Evolutionary conservation across 208 protist genomes (phyloP), one percentile per base, ranked within the genome.

Genomic region (Strigomonas culicis): DNA sequence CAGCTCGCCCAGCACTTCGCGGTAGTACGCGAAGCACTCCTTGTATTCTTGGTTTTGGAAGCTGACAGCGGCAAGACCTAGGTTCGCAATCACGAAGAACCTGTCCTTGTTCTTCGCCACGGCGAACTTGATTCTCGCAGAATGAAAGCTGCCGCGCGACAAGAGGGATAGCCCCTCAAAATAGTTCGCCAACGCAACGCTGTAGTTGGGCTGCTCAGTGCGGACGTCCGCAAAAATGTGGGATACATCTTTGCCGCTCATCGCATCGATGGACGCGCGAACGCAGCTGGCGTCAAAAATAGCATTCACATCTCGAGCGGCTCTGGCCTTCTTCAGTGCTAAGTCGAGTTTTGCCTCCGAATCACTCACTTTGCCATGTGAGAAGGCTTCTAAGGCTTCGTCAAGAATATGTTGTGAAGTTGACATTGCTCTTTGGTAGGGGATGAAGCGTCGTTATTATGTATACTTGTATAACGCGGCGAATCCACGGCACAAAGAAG

Each of bases 161-260:
- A 95, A 77, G 19, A 77, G 72, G 4, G 90, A 72, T 22, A 93
- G 66, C 19, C 90, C 90, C 43, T 93, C 82, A 6, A 93, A 49
- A 66, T 95, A 95, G 47, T 51, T 75, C 66, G 72, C 72, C 55
- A 84, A 66, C 0, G 77, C 67, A 11, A 67, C 73, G 43, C 74
- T 49, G 52, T 77, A 58, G 22, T 53, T 31, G 21, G 46, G 24
- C 24, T 72, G 66, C 13, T 66, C 63, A 0, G 62, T 51, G 1
- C 68, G 10, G 27, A 67, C 58, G 43, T 60, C 49, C 17, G 57
- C 63, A 0, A 71, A 44, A 11, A 70, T 66, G 24, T 50, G 44
- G 0, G 63, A 62, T 11, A 73, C 68, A 22, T 28, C 52, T 15
- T 80, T 63, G 41, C 86, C 90, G 24, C 86, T 68, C 90, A 95